Percentiles rank a stretch among this genome's conserved stretches.
phyloP scores from a whole-genome alignment of 163 green algal genomes.

The Scenedesmus sp. region DNA sequence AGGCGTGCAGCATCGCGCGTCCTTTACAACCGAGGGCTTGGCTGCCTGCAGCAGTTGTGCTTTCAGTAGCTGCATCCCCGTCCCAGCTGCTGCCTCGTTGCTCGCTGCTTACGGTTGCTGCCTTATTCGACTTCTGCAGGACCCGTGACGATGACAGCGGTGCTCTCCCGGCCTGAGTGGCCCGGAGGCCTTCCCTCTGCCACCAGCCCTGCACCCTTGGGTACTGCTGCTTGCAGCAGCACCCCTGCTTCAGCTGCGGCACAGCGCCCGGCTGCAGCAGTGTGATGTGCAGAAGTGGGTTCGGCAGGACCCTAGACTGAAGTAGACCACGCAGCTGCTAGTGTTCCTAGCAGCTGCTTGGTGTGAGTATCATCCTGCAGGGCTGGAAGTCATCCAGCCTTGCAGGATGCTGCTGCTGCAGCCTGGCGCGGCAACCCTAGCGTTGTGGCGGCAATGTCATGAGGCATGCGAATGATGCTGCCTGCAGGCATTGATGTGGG shows the following conservation, averaged over 20 bases:
- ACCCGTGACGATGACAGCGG: background rate
- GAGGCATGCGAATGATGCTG: background rate
- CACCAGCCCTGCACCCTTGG: background rate
- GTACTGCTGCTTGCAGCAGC: too few relatives aligned
- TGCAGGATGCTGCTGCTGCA: background rate
- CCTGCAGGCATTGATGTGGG: conserved; percentile 3
- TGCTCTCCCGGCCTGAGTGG: background rate
- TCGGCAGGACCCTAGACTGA: background rate
- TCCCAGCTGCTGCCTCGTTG: background rate
- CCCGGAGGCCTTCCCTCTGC: background rate
- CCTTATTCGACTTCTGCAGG: background rate
- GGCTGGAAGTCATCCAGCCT: too few relatives aligned
- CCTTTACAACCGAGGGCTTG: too few relatives aligned
- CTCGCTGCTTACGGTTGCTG: too few relatives aligned
- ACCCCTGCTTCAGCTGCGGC: background rate
- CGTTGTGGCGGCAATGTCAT: background rate
- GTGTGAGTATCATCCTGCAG: background rate
- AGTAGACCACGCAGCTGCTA: background rate
- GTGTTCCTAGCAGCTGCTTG: background rate
- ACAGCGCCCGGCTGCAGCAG: background rate
- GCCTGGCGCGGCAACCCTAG: background rate
- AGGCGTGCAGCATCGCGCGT: too few relatives aligned
- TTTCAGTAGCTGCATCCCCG: too few relatives aligned
- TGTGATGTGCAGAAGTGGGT: background rate
- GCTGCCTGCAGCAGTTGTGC: too few relatives aligned